Percentiles rank a stretch among this genome's conserved stretches.
phyloP scores from a whole-genome alignment of 768 basidiomycete genomes.

The Kwoniella heveanensis region DNA sequence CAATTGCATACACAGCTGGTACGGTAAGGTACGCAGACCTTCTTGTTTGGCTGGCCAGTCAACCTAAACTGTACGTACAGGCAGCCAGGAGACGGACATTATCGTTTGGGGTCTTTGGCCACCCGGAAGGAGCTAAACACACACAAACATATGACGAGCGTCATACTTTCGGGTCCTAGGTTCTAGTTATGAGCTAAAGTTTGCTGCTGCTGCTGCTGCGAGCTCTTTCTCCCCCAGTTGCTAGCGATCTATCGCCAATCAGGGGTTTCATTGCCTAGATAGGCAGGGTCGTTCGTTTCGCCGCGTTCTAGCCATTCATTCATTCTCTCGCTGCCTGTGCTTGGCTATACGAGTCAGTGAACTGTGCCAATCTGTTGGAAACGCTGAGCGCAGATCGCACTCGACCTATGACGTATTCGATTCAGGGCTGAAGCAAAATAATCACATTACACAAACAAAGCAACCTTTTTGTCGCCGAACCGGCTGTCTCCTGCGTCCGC shows the following conservation, averaged over 20 bases:
- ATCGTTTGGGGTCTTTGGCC: no score
- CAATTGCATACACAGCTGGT: background rate
- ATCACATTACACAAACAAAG: background rate
- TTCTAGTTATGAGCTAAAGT: background rate
- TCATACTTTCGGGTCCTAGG: background rate
- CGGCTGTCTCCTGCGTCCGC: background rate
- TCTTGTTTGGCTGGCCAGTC: background rate
- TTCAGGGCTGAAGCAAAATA: constrained; percentile 7
- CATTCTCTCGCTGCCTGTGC: background rate
- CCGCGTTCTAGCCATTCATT: background rate
- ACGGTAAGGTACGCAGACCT: background rate
- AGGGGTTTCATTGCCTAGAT: background rate
- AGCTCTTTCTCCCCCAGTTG: background rate
- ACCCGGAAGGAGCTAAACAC: background rate
- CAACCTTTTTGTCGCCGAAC: background rate
- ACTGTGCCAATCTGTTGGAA: no score
- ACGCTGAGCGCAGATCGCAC: background rate
- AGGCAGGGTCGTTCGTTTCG: background rate
- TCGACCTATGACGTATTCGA: constrained; percentile 17
- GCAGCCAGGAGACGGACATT: no score
- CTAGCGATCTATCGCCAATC: no score
- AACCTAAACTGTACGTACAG: no score
- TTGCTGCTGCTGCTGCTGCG: background rate
- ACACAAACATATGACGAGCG: constrained; percentile 1
- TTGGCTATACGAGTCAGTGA: no score